phyloP scores from a whole-genome alignment of 2,329 filamentous ascomycete genomes.

The Penicillium sp. region DNA sequence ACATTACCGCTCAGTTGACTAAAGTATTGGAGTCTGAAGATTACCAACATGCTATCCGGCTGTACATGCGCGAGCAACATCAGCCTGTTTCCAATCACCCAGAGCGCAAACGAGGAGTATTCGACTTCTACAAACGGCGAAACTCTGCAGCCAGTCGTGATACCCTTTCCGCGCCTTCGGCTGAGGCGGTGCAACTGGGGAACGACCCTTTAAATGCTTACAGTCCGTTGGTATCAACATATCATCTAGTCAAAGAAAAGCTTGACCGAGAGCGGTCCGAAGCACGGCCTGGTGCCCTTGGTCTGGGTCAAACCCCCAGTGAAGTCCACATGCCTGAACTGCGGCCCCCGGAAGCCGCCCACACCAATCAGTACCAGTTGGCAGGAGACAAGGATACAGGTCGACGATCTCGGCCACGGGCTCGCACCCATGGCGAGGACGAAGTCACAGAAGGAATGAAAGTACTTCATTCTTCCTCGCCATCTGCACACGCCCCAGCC shows the following conservation, averaged over 20 bases:
- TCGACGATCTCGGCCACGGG: conserved; percentile 76
- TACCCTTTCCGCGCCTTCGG: conserved; percentile 77
- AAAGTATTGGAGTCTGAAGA: conserved; percentile 90
- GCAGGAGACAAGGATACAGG: conserved; percentile 84
- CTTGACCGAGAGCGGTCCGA: conserved; percentile 70
- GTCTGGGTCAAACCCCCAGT: conserved; percentile 55
- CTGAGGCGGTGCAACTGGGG: conserved; percentile 77
- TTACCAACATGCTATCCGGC: conserved; percentile 79
- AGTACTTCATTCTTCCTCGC: conserved; percentile 56
- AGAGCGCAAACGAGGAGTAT: conserved; percentile 85
- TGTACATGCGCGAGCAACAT: conserved; percentile 68
- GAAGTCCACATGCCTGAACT: conserved; percentile 71
- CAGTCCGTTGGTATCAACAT: conserved; percentile 86
- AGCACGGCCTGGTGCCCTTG: conserved; percentile 57
- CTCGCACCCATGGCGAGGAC: conserved; percentile 91
- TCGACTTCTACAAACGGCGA: conserved; percentile 94
- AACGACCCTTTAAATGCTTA: conserved; percentile 90
- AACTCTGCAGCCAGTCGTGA: conserved; percentile 83
- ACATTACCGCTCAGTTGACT: conserved; percentile 76
- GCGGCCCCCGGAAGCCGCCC: conserved; percentile 75
- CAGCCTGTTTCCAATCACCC: conserved; percentile 56
- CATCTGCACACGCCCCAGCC: conserved; percentile 50
- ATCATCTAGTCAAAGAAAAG: conserved; percentile 95
- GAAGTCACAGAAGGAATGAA: conserved; percentile 74
- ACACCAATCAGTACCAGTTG: conserved; percentile 91